Evolutionary conservation across 2,329 filamentous ascomycete genomes (phyloP), one percentile per base, ranked within the genome.

Genomic region (Westerdykella sp.): DNA sequence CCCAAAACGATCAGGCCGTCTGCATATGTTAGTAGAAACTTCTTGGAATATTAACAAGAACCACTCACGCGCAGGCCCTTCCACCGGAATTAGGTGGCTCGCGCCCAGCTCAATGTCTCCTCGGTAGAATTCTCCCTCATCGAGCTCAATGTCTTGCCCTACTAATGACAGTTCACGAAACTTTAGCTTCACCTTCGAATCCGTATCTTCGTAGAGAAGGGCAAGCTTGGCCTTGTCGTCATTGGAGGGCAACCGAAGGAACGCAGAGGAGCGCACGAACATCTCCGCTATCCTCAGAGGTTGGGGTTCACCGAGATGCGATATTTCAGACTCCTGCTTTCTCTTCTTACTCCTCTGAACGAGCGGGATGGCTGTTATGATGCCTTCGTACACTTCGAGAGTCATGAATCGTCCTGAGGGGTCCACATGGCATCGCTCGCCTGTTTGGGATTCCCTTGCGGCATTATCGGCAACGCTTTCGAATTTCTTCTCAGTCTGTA

Each of bases 371-470:
- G 85, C 73, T 11, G 78, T 82, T 28, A 85, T 71, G 5, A 85
- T 75, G 13, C 83, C 83, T 59, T 86, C 82, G 49, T 82, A 84
- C 6, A 85, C 70, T 59, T 85, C 81, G 49, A 86, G 60, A 3
- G 79, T 79, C 73, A 86, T 74, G 62, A 80, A 83, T 18, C 73
- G 71, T 6, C 85, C 83, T 0, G 83, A 84, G 0, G 89, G 89
- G 62, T 97, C 91, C 5, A 95, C 82, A 48, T 90, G 73, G 55
- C 87, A 91, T 56, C 85, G 78, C 66, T 94, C 87, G 53, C 85
- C 84, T 46, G 85, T 90, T 64, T 91, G 85, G 6, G 85, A 84
- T 59, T 94, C 85, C 41, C 87, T 69, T 23, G 78, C 74, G 9
- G 76, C 75, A 55, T 77, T 77, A 56, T 82, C 78, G 28, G 78